Evolutionary conservation across 2,329 filamentous ascomycete genomes (phyloP), one percentile per base, ranked within the genome.

Genomic region (Colletotrichum sublineola): DNA sequence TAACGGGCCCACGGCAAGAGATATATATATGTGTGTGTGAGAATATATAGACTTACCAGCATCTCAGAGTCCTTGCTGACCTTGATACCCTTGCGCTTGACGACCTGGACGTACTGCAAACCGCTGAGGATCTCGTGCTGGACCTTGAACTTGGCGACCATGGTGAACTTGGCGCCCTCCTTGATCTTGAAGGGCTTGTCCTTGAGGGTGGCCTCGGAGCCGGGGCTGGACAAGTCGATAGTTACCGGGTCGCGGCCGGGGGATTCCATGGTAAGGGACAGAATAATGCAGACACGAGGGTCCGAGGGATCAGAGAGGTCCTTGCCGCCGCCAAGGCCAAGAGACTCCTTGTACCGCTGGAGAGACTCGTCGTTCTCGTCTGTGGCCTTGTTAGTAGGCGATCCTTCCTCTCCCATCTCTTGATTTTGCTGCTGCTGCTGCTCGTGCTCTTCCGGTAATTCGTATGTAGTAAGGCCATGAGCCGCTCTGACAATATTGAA

Each of bases 121-220:
- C 96, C 96, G 78, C 94, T 96, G 67, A 98, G 89, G 76, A 99
- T 96, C 84, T 98, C 93, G 82, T 98, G 95, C 87, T 99, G 95
- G 57, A 99, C 96, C 85, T 95, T 93, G 89, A 98, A 99, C 74
- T 90, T 90, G 71, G 93, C 95, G 81, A 93, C 95, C 94, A 98
- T 98, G 84, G 93, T 94, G 86, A 98, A 99, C 77, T 91, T 93
- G 77, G 93, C 90, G 67, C 94, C 95, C 84, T 98, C 96, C 89
- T 98, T 99, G 87, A 99, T 98, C 80, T 90, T 96, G 87, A 99
- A 99, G 18, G 96, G 96, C 81, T 96, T 93, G 80, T 94, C 89
- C 86, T 97, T 97, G 76, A 99, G 92, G 18, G 88, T 89, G 4
- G 89, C 86, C 79, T 97, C 88, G 74, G 93, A 91, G 71, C 92